Base-by-base conservation (phyloP, 106 monocot genomes). In the Iris macrosiphon region DNA sequence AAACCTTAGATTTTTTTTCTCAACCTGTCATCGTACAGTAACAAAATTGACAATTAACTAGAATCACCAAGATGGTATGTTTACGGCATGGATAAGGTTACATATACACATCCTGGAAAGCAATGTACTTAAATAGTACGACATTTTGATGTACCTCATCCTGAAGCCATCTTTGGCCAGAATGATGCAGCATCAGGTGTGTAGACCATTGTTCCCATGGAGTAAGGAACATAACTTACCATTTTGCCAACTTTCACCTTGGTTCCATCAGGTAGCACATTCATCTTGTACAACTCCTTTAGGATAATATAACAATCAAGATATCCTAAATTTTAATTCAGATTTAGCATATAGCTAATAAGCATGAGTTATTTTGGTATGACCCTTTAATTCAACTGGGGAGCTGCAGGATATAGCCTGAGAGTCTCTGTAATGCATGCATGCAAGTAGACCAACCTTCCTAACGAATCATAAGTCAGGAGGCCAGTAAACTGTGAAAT, bases 71-170 rank as follows among this genome's bases (percentile, higher is more conserved):
- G n/a, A n/a, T n/a, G n/a, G n/a, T n/a, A n/a, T n/a, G n/a, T n/a
- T n/a, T n/a, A n/a, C n/a, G n/a, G n/a, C n/a, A n/a, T n/a, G n/a
- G n/a, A n/a, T n/a, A n/a, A n/a, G n/a, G n/a, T n/a, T n/a, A n/a
- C n/a, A n/a, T n/a, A n/a, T n/a, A n/a, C n/a, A n/a, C n/a, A n/a
- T n/a, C 88, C 76, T 93, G 92, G 57, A 95, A 95, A 11, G 85
- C 94, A 15, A 89, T 85, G 74, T 85, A 95, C 68, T 85, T 95
- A 76, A 85, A 95, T 1, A 89, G 94, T 2, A 85, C 85, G 23
- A 45, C 78, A 10, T 21, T 81, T 15, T 75, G 84, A 38, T 85
- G 67, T 17, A 10, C 34, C 15, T 78, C 75, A 47, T 85, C 75
- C 3, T 77, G 73, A 46, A 95, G 59, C 94, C 94, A 95, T 48